These are phyloP conservation scores for Triticum urartu DNA, from an alignment of 176 grass and related monocot species.

Conservation along the genomic window DNA sequence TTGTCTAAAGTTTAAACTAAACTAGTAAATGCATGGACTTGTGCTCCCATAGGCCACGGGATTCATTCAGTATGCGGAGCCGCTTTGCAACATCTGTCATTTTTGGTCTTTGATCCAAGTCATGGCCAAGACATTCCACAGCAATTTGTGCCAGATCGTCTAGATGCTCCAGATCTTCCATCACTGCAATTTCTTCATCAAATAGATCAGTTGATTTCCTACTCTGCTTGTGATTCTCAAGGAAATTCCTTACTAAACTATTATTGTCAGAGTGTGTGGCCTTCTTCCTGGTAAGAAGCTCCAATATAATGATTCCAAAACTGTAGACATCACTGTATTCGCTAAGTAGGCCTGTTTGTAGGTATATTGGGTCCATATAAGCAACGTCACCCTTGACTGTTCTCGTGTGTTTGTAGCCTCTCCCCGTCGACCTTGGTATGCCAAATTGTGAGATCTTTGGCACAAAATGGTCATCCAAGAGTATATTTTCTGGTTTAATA, in stretches of 20 bases:
- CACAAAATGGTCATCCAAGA: neutral
- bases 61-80: no score
- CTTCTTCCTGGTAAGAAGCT: neutral
- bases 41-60: no score
- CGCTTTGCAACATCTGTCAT: no score
- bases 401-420: no score
- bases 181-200: neutral
- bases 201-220: neutral
- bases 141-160: no score
- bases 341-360: neutral
- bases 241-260: neutral
- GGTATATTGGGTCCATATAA: neutral
- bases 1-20: no score
- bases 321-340: neutral
- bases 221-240: neutral
- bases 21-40: no score
- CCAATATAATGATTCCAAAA: neutral
- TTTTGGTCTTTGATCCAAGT: no score
- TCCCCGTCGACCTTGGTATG: accelerated
- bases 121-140: no score
- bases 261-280: no score
- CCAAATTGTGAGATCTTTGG: neutral
- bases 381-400: no score
- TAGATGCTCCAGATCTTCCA: neutral
- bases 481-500: neutral